Evolutionary conservation across 495 filamentous ascomycete species (phyloP).

Genomic region (Penicillium egyptiacum): DNA sequence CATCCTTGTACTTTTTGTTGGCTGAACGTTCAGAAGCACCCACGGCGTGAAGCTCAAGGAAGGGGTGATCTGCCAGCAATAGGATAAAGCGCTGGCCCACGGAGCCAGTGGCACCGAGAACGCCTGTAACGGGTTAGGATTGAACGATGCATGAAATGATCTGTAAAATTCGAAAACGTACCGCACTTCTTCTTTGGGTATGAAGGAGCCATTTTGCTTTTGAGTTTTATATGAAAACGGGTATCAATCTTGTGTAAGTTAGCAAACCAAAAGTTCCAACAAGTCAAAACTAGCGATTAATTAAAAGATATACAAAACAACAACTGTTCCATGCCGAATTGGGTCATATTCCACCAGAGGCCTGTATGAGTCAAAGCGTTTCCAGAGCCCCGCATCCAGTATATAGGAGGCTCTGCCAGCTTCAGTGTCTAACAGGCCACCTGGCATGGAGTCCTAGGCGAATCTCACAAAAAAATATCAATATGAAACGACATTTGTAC

Average conservation of each 20-base stretch:
- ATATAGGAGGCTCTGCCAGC: constrained; percentile 2
- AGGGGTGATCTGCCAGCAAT: constrained; percentile 74
- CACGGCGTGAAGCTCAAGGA: constrained; percentile 71
- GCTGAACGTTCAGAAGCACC: constrained; percentile 78
- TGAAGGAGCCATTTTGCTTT: constrained; percentile 36
- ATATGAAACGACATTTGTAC: constrained; percentile 13
- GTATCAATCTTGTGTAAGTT: constrained; percentile 15
- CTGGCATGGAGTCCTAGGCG: neutral
- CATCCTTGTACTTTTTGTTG: constrained; percentile 81
- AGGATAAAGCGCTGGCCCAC: constrained; percentile 87
- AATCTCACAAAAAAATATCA: neutral
- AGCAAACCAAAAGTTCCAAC: constrained; percentile 6
- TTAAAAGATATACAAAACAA: neutral
- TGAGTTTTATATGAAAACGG: constrained; percentile 5
- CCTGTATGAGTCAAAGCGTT: constrained; percentile 16
- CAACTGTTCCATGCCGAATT: neutral
- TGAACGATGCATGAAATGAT: neutral
- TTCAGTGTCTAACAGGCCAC: constrained; percentile 12
- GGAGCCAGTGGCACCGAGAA: constrained; percentile 60
- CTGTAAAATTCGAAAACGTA: constrained; percentile 22
- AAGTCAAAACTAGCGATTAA: neutral
- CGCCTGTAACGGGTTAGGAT: constrained; percentile 35
- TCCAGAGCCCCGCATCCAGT: constrained; percentile 11
- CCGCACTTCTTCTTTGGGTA: constrained; percentile 51
- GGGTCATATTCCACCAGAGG: constrained; percentile 3